Evolutionary conservation across 1,139 yeast species (phyloP).

Genomic region (Scheffersomyces parashehatae): DNA sequence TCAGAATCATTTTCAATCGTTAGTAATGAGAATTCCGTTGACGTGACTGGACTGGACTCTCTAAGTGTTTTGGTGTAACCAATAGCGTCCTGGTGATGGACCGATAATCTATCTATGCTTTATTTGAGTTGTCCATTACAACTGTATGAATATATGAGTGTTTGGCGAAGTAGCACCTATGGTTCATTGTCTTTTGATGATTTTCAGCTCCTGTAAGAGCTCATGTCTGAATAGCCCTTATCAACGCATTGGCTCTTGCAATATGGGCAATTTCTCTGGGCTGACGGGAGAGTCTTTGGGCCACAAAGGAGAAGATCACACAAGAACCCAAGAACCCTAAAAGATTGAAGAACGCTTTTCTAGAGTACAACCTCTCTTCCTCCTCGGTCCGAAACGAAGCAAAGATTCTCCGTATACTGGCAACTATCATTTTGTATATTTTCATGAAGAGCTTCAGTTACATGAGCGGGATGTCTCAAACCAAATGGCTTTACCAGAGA

Average conservation of each 20-base stretch:
- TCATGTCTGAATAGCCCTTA: conserved; percentile 17
- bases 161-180: no score
- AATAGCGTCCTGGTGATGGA: no score
- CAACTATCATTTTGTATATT: conserved; percentile 45
- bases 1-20: no score
- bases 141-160: no score
- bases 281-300: conserved; percentile 58
- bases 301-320: conserved; percentile 76
- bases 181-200: no score
- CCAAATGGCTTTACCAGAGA: no score
- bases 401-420: conserved; percentile 73
- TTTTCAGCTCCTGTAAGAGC: not conserved
- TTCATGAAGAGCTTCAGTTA: not conserved
- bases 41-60: no score
- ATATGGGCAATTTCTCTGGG: conserved; percentile 37
- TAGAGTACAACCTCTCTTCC: conserved; percentile 74
- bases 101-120: no score
- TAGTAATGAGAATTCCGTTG: no score
- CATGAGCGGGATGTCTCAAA: no score
- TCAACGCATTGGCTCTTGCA: conserved; percentile 29
- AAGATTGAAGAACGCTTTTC: conserved; percentile 79
- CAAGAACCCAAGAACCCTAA: conserved; percentile 82
- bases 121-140: no score
- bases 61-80: no score
- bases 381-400: conserved; percentile 84